phyloP scores from a whole-genome alignment of 306 rosid species.

The Cucurbita maxima region DNA sequence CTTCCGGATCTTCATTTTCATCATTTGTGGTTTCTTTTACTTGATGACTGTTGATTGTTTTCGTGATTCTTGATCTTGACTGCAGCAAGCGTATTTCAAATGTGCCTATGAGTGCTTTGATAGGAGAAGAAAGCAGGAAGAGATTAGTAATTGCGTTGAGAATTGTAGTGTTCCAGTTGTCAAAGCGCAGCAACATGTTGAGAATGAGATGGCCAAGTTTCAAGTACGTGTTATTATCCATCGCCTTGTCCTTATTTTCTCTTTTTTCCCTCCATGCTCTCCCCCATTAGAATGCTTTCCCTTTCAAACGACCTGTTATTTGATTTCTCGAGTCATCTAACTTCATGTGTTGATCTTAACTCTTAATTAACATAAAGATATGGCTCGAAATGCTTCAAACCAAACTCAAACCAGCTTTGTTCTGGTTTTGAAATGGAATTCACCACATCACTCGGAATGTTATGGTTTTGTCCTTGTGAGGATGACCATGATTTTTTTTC shows the following conservation, averaged over 20 bases:
- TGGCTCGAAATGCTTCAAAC: not conserved
- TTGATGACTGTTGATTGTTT: not conserved
- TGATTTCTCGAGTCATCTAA: not conserved
- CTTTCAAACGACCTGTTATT: not conserved
- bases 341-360: not conserved
- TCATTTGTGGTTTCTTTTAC: not conserved
- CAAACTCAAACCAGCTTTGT: not conserved
- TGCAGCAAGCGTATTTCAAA: slow-evolving; percentile 84
- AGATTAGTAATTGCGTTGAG: slow-evolving; percentile 63
- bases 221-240: slow-evolving; percentile 35
- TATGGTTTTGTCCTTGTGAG: not conserved
- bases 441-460: not conserved
- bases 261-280: not conserved
- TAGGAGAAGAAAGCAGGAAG: slow-evolving; percentile 62
- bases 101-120: slow-evolving; percentile 91
- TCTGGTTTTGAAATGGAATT: not conserved
- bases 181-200: slow-evolving; percentile 65
- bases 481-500: not conserved
- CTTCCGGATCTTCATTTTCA: not conserved
- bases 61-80: slow-evolving; percentile 7
- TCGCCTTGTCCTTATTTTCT: not conserved
- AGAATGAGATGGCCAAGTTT: slow-evolving; percentile 75
- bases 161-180: slow-evolving; percentile 64
- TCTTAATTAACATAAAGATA: not conserved
- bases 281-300: not conserved